phyloP scores from a whole-genome alignment of 1,284 basidiomycete species.

The Macrocybe sp. region DNA sequence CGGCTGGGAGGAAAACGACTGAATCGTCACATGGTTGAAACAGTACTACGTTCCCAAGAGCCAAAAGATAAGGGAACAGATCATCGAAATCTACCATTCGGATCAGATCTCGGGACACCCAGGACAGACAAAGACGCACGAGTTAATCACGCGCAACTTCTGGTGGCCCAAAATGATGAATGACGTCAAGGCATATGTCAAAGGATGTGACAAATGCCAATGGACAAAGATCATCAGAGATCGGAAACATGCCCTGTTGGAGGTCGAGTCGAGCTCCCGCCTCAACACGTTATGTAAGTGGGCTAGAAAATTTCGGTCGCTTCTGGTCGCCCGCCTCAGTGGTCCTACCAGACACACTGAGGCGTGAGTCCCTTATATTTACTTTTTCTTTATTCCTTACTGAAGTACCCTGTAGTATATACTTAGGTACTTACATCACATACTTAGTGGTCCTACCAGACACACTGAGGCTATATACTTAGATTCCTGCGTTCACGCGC shows the following conservation, averaged over 20 bases:
- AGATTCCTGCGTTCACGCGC: no score
- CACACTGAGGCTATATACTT: no score
- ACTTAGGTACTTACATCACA: no score
- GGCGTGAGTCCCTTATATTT: no score
- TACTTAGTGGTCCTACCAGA: no score
- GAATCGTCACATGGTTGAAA: conserved; percentile 15
- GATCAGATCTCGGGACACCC: conserved; percentile 27
- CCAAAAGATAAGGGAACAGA: conserved; percentile 14
- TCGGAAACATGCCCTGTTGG: neutral
- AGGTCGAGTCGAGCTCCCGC: no score
- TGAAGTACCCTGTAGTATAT: no score
- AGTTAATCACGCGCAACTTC: conserved; percentile 22
- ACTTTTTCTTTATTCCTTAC: no score
- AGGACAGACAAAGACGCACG: conserved; percentile 22
- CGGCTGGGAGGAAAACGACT: conserved; percentile 19
- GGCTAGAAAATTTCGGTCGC: no score
- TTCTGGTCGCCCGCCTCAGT: no score
- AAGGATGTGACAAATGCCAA: neutral
- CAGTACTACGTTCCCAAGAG: conserved; percentile 23
- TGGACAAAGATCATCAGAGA: neutral
- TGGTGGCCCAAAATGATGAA: conserved; percentile 26
- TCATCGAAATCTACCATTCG: conserved; percentile 25
- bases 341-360: no score
- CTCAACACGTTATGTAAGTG: no score
- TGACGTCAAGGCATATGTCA: neutral